Evolutionary conservation across 345 rosid species (phyloP), one percentile per base, ranked within the genome.

Genomic region (Hibiscus syriacus): DNA sequence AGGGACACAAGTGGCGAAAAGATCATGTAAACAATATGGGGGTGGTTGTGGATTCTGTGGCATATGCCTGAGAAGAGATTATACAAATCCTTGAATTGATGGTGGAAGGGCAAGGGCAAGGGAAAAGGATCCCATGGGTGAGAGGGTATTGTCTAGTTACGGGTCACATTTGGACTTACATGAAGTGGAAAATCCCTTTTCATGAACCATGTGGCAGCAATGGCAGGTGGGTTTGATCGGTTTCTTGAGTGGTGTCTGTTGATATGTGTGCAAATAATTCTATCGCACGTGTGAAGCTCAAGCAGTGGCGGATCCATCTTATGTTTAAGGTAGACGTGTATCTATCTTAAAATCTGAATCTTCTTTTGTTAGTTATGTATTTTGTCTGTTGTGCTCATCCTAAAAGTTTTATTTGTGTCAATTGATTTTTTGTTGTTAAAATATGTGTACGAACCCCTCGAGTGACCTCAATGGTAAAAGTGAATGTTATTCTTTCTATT

Each of bases 181-280:
- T 36, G 29, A 48, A 48, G 56, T 46, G 70, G 67, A 62, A 25
- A 41, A 9, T 10, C 34, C 43, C 67, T 70, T 65, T 65, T 61
- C 81, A 77, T 64, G 79, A 58, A 70, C 62, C 70, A 60, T 64
- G 79, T 75, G 73, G 36, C 63, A 55, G 61, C 68, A 53, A 64
- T 72, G 67, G 77, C 55, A 19, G 55, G 75, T 48, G 50, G 71
- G n/a, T 55, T 63, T 62, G 50, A 13, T 41, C 17, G 4, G 20
- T 8, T 66, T 27, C 64, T 17, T 6, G n/a, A 41, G 55, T 66
- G 55, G 5, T 71, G 68, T 69, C 78, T 65, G 68, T 56, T 64
- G 71, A 72, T 65, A 55, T n/a, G 59, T 49, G 22, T 11, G 67
- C 72, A 22, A 50, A 64, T 69, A 8, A 53, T 55, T 46, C 8